phyloP scores from a whole-genome alignment of 2,329 filamentous ascomycete species.

The Fusarium torreyae region DNA sequence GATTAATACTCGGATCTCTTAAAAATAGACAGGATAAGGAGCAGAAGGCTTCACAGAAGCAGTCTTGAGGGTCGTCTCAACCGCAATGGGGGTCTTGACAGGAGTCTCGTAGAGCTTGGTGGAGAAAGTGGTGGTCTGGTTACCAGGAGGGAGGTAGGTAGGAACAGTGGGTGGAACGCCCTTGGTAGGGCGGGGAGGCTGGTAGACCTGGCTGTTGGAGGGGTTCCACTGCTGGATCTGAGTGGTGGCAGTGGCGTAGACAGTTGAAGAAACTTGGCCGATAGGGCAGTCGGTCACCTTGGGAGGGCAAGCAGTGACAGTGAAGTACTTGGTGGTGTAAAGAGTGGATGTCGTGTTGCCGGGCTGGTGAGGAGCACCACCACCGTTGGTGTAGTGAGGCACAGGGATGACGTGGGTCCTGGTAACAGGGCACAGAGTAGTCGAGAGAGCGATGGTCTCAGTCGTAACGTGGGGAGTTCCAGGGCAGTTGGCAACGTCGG shows the following conservation, averaged over 20 bases:
- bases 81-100: neutral
- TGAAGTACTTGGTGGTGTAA: slow-evolving; percentile 41
- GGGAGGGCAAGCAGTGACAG: slow-evolving; percentile 27
- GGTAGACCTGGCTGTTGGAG: slow-evolving; percentile 9
- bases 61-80: neutral
- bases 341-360: slow-evolving; percentile 33
- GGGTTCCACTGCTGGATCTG: slow-evolving; percentile 24
- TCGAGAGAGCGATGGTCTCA: slow-evolving; percentile 36
- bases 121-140: slow-evolving; percentile 22
- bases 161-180: slow-evolving; percentile 4
- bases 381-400: slow-evolving; percentile 9
- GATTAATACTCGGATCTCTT: slow-evolving; percentile 14
- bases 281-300: slow-evolving; percentile 26
- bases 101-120: slow-evolving; percentile 34
- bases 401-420: slow-evolving; percentile 17
- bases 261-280: slow-evolving; percentile 16
- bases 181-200: slow-evolving; percentile 13
- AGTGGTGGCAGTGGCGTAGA: slow-evolving; percentile 37
- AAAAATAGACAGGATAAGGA: slow-evolving; percentile 24
- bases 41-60: slow-evolving; percentile 15
- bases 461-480: slow-evolving; percentile 20
- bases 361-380: slow-evolving; percentile 3
- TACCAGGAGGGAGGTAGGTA: slow-evolving; percentile 7
- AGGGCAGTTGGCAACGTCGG: slow-evolving; percentile 9
- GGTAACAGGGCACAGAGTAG: slow-evolving; percentile 43